These are phyloP conservation scores for Sphagnum magellanicum DNA, from an alignment of 228 moss, liverwort and hornwort species.

Conservation along the genomic window DNA sequence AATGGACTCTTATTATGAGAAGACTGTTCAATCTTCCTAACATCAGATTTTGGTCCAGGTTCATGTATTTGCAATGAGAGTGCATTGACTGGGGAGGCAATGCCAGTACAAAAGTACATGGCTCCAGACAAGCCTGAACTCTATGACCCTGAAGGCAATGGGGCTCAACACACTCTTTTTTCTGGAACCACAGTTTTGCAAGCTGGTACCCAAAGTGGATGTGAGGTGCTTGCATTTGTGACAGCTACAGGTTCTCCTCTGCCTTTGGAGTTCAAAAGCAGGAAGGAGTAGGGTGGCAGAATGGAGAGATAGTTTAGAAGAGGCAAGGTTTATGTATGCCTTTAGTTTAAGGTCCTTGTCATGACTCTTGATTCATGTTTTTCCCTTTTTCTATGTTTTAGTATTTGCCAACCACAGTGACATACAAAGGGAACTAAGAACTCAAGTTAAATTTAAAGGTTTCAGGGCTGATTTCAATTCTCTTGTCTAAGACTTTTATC, in stretches of 20 bases:
- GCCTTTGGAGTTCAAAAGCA: neutral
- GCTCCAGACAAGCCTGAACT: slow-evolving; percentile 36
- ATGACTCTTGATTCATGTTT: too few relatives aligned
- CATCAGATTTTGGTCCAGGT: slow-evolving; percentile 31
- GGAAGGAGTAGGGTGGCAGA: neutral
- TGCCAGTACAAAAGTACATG: slow-evolving; percentile 63
- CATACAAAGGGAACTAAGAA: neutral
- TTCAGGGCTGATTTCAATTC: too few relatives aligned
- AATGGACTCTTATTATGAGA: too few relatives aligned
- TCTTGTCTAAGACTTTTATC: too few relatives aligned
- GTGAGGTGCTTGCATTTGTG: slow-evolving; percentile 62
- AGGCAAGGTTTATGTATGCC: neutral
- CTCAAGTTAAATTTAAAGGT: too few relatives aligned
- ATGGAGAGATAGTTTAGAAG: neutral
- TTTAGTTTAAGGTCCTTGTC: too few relatives aligned
- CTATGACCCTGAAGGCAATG: slow-evolving; percentile 49
- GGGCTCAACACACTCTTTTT: slow-evolving; percentile 66
- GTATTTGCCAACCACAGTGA: too few relatives aligned
- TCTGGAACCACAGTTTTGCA: slow-evolving; percentile 75
- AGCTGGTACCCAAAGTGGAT: slow-evolving; percentile 47
- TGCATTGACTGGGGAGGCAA: slow-evolving; percentile 72
- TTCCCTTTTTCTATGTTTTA: too few relatives aligned
- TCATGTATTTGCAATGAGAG: slow-evolving; percentile 80
- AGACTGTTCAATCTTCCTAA: too few relatives aligned
- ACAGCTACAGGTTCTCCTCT: slow-evolving; percentile 48